A percentile compares a stretch with the other conserved stretches of the same genome.
These are phyloP conservation scores for Metroxylon sagu DNA, from an alignment of 176 grass and related monocot species.

Conservation along the genomic window DNA sequence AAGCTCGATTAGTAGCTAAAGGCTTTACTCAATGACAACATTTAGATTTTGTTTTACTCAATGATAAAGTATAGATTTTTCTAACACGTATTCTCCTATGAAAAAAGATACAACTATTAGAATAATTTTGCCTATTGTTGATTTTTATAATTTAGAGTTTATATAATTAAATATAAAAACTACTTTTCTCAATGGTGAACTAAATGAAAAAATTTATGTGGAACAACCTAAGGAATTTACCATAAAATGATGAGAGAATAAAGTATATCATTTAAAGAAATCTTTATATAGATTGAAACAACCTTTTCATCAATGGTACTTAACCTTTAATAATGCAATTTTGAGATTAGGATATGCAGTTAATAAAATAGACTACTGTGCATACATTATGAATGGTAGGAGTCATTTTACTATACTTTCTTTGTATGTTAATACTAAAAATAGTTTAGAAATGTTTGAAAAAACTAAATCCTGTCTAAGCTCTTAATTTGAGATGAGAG, in stretches of 20 bases:
- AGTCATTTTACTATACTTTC: too few relatives aligned
- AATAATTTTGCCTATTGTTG: not conserved
- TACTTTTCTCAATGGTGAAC: not conserved
- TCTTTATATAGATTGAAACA: not conserved
- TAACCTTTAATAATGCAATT: too few relatives aligned
- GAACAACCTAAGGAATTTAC: not conserved
- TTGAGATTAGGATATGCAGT: too few relatives aligned
- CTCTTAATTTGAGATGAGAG: too few relatives aligned
- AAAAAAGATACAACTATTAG: not conserved
- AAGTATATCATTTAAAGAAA: not conserved
- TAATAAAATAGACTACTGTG: too few relatives aligned
- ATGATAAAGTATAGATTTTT: not conserved
- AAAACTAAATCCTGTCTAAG: too few relatives aligned
- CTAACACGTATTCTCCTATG: not conserved
- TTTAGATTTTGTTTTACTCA: too few relatives aligned
- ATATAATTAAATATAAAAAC: not conserved
- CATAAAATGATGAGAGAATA: not conserved
- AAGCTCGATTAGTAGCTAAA: not conserved
- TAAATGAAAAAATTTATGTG: not conserved
- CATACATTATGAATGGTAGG: too few relatives aligned
- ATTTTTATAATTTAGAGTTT: not conserved
- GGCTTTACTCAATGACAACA: not conserved
- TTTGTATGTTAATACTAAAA: too few relatives aligned
- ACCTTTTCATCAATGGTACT: too few relatives aligned
- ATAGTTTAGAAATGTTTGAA: too few relatives aligned